A percentile compares a stretch with the other conserved stretches of the same genome.
These are phyloP conservation scores for Gonapodya prolifera DNA, from an alignment of 192 early-diverging fungal genomes.

Conservation along the genomic window DNA sequence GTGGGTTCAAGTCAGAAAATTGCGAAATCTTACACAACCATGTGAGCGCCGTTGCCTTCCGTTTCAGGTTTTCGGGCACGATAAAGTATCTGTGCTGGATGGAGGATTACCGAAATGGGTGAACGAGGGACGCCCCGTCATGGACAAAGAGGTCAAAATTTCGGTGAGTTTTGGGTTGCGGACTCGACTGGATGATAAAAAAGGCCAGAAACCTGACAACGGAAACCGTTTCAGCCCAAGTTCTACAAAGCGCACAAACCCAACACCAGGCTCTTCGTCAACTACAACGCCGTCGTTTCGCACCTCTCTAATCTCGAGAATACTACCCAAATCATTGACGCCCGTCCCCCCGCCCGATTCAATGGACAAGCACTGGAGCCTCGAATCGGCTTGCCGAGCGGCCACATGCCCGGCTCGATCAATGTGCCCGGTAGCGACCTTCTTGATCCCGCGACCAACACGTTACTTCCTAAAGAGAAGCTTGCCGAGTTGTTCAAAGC, in stretches of 20 bases:
- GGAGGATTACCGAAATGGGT: slow-evolving; percentile 82
- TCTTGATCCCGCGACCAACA: slow-evolving; percentile 33
- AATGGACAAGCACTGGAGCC: slow-evolving; percentile 65
- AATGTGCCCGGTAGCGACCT: slow-evolving; percentile 59
- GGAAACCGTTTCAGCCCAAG: slow-evolving; percentile 12
- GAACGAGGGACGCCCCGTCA: slow-evolving; percentile 31
- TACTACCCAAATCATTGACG: slow-evolving; percentile 44
- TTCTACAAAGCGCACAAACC: slow-evolving; percentile 15
- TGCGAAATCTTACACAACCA: background rate
- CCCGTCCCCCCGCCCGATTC: slow-evolving; percentile 39
- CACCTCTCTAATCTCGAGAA: slow-evolving; percentile 13
- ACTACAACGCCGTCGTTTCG: slow-evolving; percentile 25
- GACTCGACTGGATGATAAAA: background rate
- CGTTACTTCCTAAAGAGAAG: slow-evolving; percentile 33
- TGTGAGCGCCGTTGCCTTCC: background rate
- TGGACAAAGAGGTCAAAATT: slow-evolving; percentile 18
- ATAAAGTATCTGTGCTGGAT: slow-evolving; percentile 73
- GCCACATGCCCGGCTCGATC: slow-evolving; percentile 71
- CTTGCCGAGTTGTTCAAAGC: slow-evolving; percentile 34
- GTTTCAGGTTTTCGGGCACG: slow-evolving; percentile 58
- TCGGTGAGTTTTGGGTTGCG: slow-evolving; percentile 13
- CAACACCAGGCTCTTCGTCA: slow-evolving; percentile 27
- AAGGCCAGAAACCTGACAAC: slow-evolving; percentile 1
- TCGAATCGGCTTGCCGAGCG: slow-evolving; percentile 57
- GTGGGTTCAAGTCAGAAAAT: slow-evolving; percentile 10